Evolutionary conservation across 1,284 basidiomycete species (phyloP).

Genomic region (Malassezia slooffiae): DNA sequence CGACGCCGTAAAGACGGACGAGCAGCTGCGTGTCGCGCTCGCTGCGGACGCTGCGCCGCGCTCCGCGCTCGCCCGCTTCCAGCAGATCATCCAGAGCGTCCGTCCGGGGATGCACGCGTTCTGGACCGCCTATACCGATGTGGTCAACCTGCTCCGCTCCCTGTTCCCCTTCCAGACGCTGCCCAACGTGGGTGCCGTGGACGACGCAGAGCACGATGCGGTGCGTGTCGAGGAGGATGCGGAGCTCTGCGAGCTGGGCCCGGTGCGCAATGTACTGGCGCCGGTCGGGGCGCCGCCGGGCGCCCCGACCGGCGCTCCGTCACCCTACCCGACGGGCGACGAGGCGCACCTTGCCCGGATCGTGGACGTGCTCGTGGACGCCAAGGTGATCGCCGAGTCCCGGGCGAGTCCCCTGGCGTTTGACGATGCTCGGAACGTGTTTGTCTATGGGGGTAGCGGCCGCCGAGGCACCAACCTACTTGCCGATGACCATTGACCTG

Average conservation of each 20-base stretch:
- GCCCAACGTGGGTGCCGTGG: constrained; percentile 52
- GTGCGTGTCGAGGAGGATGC: constrained; percentile 78
- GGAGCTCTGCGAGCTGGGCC: constrained; percentile 77
- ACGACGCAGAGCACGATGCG: constrained; percentile 49
- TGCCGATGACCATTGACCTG: too few species aligned
- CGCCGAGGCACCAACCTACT: constrained; percentile 31
- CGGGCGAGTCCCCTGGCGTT: constrained; percentile 47
- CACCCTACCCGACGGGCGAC: constrained; percentile 91
- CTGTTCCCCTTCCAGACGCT: constrained; percentile 63
- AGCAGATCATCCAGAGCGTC: not conserved
- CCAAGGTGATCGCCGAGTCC: constrained; percentile 55
- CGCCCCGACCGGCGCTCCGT: constrained; percentile 49
- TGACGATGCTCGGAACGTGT: constrained; percentile 28
- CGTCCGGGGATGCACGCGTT: constrained; percentile 48
- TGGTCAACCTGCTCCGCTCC: constrained; percentile 57
- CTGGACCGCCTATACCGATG: constrained; percentile 62
- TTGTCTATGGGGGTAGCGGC: constrained; percentile 6
- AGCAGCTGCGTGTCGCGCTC: too few species aligned
- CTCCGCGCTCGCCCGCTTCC: constrained; percentile 6
- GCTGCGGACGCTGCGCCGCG: too few species aligned
- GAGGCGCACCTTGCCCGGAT: constrained; percentile 62
- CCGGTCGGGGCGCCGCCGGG: constrained; percentile 17
- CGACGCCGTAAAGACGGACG: too few species aligned
- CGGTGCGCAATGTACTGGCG: constrained; percentile 55
- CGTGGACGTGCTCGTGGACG: constrained; percentile 69